Evolutionary conservation across 495 filamentous ascomycete species (phyloP).

Genomic region (Melanomma pulvis-pyrius): DNA sequence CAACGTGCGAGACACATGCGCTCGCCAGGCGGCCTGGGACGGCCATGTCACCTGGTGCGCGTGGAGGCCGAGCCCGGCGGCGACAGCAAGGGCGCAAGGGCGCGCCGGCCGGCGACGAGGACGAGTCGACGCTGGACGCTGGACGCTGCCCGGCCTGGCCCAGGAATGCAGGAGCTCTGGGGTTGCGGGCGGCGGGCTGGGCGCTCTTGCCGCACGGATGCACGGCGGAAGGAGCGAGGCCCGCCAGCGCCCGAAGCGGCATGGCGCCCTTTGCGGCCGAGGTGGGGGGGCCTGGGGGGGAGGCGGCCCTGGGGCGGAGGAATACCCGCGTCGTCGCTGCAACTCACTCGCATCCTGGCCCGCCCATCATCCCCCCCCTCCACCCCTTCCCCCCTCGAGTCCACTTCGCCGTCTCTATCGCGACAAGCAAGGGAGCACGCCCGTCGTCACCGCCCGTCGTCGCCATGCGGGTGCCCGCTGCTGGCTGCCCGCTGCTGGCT

Average conservation of each 20-base stretch:
- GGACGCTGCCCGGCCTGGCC: neutral
- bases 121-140: neutral
- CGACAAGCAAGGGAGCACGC: no score
- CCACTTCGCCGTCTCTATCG: neutral
- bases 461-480: no score
- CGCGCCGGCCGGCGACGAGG: neutral
- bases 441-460: no score
- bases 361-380: neutral
- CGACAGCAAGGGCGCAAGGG: constrained; percentile 17
- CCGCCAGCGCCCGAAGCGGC: constrained; percentile 8
- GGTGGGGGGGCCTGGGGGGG: no score
- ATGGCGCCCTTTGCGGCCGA: constrained; percentile 9
- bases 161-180: constrained; percentile 14
- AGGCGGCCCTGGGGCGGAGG: no score
- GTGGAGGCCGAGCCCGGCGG: constrained; percentile 16
- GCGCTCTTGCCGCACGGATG: constrained; percentile 13
- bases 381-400: neutral
- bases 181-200: constrained; percentile 4
- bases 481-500: no score
- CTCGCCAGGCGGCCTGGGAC: neutral
- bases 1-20: constrained; percentile 35
- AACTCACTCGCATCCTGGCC: constrained; percentile 3
- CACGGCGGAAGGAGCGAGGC: constrained; percentile 16
- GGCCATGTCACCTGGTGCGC: constrained; percentile 28
- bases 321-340: constrained; percentile 18